Conservation (phyloP, 106 monocot genomes). For the Acanthochlamys bracteata region DNA sequence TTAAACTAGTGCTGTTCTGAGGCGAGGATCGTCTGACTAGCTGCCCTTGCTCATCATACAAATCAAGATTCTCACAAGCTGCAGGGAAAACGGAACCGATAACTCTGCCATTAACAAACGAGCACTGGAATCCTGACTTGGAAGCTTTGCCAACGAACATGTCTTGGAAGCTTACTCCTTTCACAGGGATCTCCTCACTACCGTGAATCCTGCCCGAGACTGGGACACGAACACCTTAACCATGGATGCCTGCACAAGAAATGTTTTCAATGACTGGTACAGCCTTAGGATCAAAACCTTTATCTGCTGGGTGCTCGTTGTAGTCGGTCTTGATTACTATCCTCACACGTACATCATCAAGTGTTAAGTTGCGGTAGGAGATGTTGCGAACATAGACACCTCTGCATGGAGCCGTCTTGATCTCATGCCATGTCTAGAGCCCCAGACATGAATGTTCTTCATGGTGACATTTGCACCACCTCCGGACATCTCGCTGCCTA, state of each 20-base stretch:
- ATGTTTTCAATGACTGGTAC: slow-evolving; percentile 33
- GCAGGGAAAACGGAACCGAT: slow-evolving; percentile 57
- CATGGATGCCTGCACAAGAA: slow-evolving; percentile 32
- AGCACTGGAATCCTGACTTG: slow-evolving; percentile 79
- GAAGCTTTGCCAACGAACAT: slow-evolving; percentile 50
- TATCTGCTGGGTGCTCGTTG: slow-evolving; percentile 68
- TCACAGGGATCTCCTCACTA: slow-evolving; percentile 57
- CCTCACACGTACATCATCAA: slow-evolving; percentile 66
- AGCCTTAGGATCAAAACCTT: slow-evolving; percentile 38
- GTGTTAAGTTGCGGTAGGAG: slow-evolving; percentile 54
- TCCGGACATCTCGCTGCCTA: slow-evolving; percentile 98
- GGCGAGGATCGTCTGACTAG: slow-evolving; percentile 26
- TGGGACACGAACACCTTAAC: slow-evolving; percentile 47
- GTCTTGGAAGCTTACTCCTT: slow-evolving; percentile 36
- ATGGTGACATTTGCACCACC: slow-evolving; percentile 64
- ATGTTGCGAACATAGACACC: slow-evolving; percentile 59
- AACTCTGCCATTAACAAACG: slow-evolving; percentile 50
- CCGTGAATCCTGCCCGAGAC: slow-evolving; percentile 65
- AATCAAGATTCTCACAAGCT: slow-evolving; percentile 56
- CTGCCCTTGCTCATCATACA: slow-evolving; percentile 35
- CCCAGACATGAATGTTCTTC: slow-evolving; percentile 53
- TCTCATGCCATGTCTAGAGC: slow-evolving; percentile 49
- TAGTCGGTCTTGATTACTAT: slow-evolving; percentile 79
- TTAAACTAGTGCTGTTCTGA: slow-evolving; percentile 34
- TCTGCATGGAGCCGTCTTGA: slow-evolving; percentile 76